These are phyloP conservation scores for Tylopilus plumbeoviolaceoides DNA, from an alignment of 768 basidiomycete genomes.

Conservation along the genomic window DNA sequence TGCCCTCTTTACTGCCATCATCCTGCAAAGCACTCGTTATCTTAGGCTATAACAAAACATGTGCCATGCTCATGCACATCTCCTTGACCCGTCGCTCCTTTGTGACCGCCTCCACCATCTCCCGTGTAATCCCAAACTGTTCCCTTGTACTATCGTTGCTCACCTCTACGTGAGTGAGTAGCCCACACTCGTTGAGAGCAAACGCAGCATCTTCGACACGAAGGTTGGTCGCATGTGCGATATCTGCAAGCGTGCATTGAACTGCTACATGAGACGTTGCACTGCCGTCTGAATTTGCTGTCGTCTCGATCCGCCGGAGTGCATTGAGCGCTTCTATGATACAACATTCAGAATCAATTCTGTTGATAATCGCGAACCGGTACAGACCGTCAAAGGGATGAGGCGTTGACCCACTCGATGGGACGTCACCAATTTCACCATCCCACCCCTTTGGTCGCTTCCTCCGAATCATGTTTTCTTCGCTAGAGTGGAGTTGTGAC, in stretches of 20 bases:
- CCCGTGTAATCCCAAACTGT: slow-evolving; percentile 55
- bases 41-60: slow-evolving; percentile 45
- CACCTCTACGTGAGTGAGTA: slow-evolving; percentile 49
- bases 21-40: background rate
- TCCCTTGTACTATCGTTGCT: slow-evolving; percentile 30
- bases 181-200: slow-evolving; percentile 82
- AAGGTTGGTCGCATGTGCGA: slow-evolving; percentile 77
- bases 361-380: background rate
- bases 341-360: background rate
- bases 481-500: slow-evolving; percentile 30
- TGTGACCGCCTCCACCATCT: slow-evolving; percentile 66
- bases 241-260: slow-evolving; percentile 67
- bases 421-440: slow-evolving; percentile 53
- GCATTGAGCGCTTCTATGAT: slow-evolving; percentile 50
- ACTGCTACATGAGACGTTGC: slow-evolving; percentile 66
- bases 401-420: slow-evolving; percentile 30
- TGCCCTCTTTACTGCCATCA: slow-evolving; percentile 4
- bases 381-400: slow-evolving; percentile 39
- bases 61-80: slow-evolving; percentile 57
- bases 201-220: slow-evolving; percentile 84
- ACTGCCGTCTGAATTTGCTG: slow-evolving; percentile 58
- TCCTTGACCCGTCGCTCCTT: slow-evolving; percentile 67
- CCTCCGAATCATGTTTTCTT: slow-evolving; percentile 32
- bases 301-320: slow-evolving; percentile 56
- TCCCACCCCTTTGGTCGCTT: slow-evolving; percentile 69